phyloP scores from a whole-genome alignment of 129 eudicot genomes.

The Ambrosia artemisiifolia region DNA sequence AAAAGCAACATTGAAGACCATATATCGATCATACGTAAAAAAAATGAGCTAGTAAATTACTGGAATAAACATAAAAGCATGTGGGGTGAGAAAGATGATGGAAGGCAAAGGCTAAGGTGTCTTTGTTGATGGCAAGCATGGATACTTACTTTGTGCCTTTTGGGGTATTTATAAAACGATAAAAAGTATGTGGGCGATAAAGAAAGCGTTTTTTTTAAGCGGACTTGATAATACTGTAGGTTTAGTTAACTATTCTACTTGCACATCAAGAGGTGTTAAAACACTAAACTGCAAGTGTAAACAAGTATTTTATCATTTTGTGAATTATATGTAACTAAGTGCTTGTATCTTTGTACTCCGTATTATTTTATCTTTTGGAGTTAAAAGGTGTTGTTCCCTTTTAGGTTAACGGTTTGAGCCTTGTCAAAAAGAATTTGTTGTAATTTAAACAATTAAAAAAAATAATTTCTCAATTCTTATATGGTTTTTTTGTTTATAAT shows the following conservation, averaged over 20 bases:
- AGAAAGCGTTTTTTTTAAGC: slow-evolving; percentile 32
- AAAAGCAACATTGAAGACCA: background rate
- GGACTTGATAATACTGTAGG: background rate
- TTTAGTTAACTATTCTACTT: background rate
- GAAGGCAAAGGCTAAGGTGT: background rate
- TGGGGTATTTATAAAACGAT: slow-evolving; percentile 5
- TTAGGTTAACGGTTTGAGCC: no score
- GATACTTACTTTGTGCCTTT: slow-evolving; percentile 17
- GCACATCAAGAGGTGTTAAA: background rate
- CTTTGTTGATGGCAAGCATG: slow-evolving; percentile 16
- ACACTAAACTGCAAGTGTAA: background rate
- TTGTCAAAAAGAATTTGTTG: no score
- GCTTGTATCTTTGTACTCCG: no score
- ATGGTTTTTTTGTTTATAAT: no score
- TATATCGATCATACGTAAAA: background rate
- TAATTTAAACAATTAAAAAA: no score
- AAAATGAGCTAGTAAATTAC: background rate
- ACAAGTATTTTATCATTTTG: no score
- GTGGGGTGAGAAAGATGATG: background rate
- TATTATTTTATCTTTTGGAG: no score
- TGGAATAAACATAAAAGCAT: background rate
- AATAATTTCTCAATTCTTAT: no score
- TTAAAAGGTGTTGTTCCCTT: no score
- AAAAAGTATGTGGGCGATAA: slow-evolving; percentile 20
- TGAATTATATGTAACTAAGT: no score